phyloP scores from a whole-genome alignment of 2,329 filamentous ascomycete genomes.

The Fusarium robinianum region DNA sequence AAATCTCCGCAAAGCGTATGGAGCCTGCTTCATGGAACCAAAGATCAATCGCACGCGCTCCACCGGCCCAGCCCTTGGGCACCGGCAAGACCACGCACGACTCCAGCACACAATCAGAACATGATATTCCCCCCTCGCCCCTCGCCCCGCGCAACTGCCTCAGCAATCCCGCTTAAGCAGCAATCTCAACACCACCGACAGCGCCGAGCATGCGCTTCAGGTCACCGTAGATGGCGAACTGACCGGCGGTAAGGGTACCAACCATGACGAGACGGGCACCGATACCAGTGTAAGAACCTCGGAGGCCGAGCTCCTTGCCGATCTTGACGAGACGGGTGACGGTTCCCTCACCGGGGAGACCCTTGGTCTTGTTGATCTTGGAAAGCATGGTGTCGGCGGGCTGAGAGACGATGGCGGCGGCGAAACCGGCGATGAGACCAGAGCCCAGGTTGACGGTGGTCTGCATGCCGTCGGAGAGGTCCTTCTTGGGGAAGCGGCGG shows the following conservation, averaged over 20 bases:
- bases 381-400: constrained; percentile 91
- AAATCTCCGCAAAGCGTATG: constrained; percentile 24
- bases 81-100: constrained; percentile 18
- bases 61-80: constrained; percentile 35
- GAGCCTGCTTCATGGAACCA: constrained; percentile 23
- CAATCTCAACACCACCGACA: constrained; percentile 75
- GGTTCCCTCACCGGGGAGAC: constrained; percentile 82
- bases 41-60: constrained; percentile 16
- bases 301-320: constrained; percentile 79
- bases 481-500: constrained; percentile 70
- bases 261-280: constrained; percentile 69
- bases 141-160: too few relatives aligned
- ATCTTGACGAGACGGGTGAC: constrained; percentile 84
- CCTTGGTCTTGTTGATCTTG: constrained; percentile 97
- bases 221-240: constrained; percentile 88
- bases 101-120: constrained; percentile 19
- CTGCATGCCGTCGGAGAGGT: constrained; percentile 69
- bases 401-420: constrained; percentile 84
- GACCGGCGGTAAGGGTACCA: constrained; percentile 75
- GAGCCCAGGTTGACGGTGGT: constrained; percentile 77
- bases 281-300: constrained; percentile 79
- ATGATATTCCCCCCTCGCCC: too few relatives aligned
- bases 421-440: constrained; percentile 67
- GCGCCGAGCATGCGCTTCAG: constrained; percentile 63
- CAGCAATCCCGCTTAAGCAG: constrained; percentile 23